phyloP scores from a whole-genome alignment of 148 eudicot species.

The Salicornia ramosissima region DNA sequence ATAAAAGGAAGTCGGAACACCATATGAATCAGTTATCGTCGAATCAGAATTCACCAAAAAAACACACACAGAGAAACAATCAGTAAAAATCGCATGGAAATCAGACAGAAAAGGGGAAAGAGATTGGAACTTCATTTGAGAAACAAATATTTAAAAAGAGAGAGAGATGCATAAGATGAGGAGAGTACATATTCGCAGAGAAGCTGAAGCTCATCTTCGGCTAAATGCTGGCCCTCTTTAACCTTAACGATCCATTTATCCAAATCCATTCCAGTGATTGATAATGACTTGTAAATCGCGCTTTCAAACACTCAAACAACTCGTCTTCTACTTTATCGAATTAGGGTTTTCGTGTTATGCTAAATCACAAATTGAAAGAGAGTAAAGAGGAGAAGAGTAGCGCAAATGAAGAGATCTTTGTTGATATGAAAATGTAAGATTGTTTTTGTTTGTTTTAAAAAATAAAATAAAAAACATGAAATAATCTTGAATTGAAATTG shows the following conservation, averaged over 20 bases:
- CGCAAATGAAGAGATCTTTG: too few species aligned
- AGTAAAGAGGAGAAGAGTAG: too few species aligned
- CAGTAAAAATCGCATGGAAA: neutral
- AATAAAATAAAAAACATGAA: too few species aligned
- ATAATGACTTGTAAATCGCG: too few species aligned
- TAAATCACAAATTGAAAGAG: too few species aligned
- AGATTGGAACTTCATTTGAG: neutral
- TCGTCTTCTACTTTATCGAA: too few species aligned
- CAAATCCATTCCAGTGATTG: slow-evolving; percentile 99
- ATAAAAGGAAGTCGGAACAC: neutral
- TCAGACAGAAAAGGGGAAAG: neutral
- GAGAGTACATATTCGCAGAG: slow-evolving; percentile 79
- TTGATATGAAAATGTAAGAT: too few species aligned
- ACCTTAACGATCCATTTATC: slow-evolving; percentile 92
- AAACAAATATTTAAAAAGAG: neutral
- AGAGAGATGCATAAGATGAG: slow-evolving; percentile 8
- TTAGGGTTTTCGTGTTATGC: too few species aligned
- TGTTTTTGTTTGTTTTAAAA: too few species aligned
- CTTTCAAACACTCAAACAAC: too few species aligned
- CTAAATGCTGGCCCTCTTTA: slow-evolving; percentile 93
- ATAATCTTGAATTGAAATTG: too few species aligned
- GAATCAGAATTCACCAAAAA: neutral
- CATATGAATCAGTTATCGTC: neutral
- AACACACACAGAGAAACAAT: neutral
- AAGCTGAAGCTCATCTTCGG: slow-evolving; percentile 96